Evolutionary conservation across 176 grass and related monocot genomes (phyloP), one percentile per base, ranked within the genome.

Genomic region (Bolboschoenus planiculmis): DNA sequence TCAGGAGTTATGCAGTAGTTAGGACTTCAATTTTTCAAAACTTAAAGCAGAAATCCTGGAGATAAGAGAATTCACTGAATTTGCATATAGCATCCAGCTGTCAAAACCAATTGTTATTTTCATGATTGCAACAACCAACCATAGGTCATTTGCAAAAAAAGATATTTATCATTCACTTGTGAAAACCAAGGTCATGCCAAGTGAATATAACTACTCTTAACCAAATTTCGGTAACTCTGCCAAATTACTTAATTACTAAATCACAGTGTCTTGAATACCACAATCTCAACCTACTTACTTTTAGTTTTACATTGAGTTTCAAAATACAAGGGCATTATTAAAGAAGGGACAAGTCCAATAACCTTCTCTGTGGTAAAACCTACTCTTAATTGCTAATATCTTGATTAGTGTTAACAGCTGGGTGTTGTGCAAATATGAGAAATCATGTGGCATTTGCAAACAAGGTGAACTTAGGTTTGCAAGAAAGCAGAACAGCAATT

Each of bases 11-110:
- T 24, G 20, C 37, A 70, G 29, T 26, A 44, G 11, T 75, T 75
- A 50, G 44, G 2, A 51, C 44, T 33, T 8, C 2, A 51, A 21
- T 4, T 15, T 48, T 85, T 42, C 62, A 63, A 15, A 35, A 85
- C n/a, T 46, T 76, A 31, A 21, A 43, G 44, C 51, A 76, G 10
- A 31, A 72, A 16, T 30, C 24, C 44, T 3, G 4, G 21, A 15
- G 16, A 81, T 63, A 82, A 81, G 11, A 43, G 47, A 53, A 56
- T 40, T 34, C 27, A 80, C 15, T 42, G n/a, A 80, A 80, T 5
- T 57, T 40, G 27, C 24, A 42, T 27, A 46, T 47, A 80, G 16
- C 51, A 20, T 36, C 21, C 10, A 43, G 13, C 39, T 46, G 39
- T 27, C 68, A 51, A 75, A 40, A 74, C 10, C 40, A 71, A 47